Conservation (phyloP, 345 rosid genomes). For the Mallotus nudiflorus region DNA sequence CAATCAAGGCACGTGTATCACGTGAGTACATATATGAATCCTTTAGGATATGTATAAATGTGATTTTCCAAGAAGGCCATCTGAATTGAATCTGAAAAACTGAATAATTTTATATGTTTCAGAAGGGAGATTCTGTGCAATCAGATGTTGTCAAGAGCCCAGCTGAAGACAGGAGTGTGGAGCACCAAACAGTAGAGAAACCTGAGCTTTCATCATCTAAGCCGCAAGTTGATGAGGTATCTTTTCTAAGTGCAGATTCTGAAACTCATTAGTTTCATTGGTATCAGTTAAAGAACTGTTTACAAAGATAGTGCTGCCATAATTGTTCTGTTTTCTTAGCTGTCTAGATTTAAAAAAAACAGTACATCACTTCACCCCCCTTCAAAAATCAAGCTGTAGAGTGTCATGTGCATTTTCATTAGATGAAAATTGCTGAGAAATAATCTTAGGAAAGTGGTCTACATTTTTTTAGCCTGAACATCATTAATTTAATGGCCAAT, state of each 20-base stretch:
- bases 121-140: slow-evolving; percentile 32
- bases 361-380: too few species aligned
- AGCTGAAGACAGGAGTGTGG: slow-evolving; percentile 20
- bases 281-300: not conserved
- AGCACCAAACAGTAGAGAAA: slow-evolving; percentile 34
- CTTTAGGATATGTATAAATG: not conserved
- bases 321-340: not conserved
- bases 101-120: slow-evolving; percentile 24
- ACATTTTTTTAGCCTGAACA: too few species aligned
- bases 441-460: too few species aligned
- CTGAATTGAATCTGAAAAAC: slow-evolving; percentile 20
- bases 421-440: too few species aligned
- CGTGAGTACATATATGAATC: slow-evolving; percentile 17
- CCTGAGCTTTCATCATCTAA: slow-evolving; percentile 36
- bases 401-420: too few species aligned
- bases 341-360: too few species aligned
- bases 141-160: slow-evolving; percentile 29
- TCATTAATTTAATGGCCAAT: too few species aligned
- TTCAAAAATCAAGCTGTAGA: too few species aligned
- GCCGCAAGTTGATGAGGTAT: slow-evolving; percentile 53
- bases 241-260: slow-evolving; percentile 6
- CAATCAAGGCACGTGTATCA: slow-evolving; percentile 20
- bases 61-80: not conserved
- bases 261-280: not conserved
- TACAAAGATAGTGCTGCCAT: not conserved